Percentiles rank a stretch among this genome's conserved stretches.
phyloP scores from a whole-genome alignment of 2,329 filamentous ascomycete genomes.

The Cytospora schulzeri region DNA sequence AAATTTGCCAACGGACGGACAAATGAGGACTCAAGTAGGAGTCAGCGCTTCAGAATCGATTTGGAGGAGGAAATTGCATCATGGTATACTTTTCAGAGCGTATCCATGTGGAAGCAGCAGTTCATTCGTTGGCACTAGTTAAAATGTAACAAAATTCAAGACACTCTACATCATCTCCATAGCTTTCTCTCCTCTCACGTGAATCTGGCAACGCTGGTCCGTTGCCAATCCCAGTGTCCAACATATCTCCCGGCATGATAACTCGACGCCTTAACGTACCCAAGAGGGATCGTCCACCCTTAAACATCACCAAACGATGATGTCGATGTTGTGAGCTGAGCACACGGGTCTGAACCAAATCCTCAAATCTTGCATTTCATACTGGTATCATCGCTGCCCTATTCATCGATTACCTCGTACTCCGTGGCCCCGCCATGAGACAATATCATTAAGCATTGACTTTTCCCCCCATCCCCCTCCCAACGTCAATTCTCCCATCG shows the following conservation, averaged over 20 bases:
- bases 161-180: not conserved
- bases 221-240: not conserved
- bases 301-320: not conserved
- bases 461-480: too few relatives aligned
- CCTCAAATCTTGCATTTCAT: not conserved
- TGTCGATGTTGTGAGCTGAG: not conserved
- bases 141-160: slow-evolving; percentile 12
- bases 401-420: slow-evolving; percentile 1
- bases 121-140: slow-evolving; percentile 8
- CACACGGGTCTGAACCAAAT: not conserved
- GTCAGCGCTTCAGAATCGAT: not conserved
- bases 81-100: slow-evolving; percentile 15
- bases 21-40: not conserved
- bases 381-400: slow-evolving; percentile 4
- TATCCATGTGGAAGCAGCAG: slow-evolving; percentile 10
- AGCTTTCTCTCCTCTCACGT: not conserved
- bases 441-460: slow-evolving; percentile 1
- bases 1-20: not conserved
- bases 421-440: not conserved
- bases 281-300: not conserved
- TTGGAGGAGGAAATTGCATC: slow-evolving; percentile 1
- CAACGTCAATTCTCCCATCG: too few relatives aligned
- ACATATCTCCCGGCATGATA: not conserved
- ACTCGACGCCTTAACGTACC: not conserved
- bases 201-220: not conserved